These are phyloP conservation scores for Rutstroemia sp. DNA, from an alignment of 2,329 filamentous ascomycete species.

Conservation along the genomic window DNA sequence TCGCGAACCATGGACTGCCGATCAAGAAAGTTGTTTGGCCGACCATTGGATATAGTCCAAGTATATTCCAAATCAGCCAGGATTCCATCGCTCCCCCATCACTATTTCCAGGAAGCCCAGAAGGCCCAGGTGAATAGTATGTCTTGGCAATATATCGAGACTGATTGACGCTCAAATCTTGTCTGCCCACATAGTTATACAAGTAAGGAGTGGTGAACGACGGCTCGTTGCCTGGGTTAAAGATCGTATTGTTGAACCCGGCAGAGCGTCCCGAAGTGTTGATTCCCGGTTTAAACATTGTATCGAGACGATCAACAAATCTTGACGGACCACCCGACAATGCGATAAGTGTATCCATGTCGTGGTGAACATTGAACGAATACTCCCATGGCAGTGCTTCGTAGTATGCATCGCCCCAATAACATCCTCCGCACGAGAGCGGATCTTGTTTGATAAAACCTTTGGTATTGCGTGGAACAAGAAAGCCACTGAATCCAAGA, in stretches of 20 bases:
- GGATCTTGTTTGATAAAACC: constrained; percentile 43
- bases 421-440: constrained; percentile 42
- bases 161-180: constrained; percentile 51
- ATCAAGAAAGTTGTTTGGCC: constrained; percentile 62
- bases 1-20: constrained; percentile 54
- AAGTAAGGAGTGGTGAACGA: constrained; percentile 59
- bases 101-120: constrained; percentile 60
- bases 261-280: constrained; percentile 22
- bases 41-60: constrained; percentile 60
- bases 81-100: constrained; percentile 69
- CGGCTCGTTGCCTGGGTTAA: constrained; percentile 41
- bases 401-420: constrained; percentile 46
- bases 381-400: constrained; percentile 47
- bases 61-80: constrained; percentile 62
- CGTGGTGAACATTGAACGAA: constrained; percentile 49
- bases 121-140: constrained; percentile 47
- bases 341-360: constrained; percentile 41
- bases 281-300: constrained; percentile 39
- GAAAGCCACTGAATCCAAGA: constrained; percentile 56
- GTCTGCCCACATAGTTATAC: constrained; percentile 59
- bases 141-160: constrained; percentile 51
- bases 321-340: constrained; percentile 39
- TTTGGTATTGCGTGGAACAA: constrained; percentile 48
- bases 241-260: constrained; percentile 35
- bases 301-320: constrained; percentile 43